Evolutionary conservation across 2,329 filamentous ascomycete species (phyloP).

Genomic region (Colletotrichum sp.): DNA sequence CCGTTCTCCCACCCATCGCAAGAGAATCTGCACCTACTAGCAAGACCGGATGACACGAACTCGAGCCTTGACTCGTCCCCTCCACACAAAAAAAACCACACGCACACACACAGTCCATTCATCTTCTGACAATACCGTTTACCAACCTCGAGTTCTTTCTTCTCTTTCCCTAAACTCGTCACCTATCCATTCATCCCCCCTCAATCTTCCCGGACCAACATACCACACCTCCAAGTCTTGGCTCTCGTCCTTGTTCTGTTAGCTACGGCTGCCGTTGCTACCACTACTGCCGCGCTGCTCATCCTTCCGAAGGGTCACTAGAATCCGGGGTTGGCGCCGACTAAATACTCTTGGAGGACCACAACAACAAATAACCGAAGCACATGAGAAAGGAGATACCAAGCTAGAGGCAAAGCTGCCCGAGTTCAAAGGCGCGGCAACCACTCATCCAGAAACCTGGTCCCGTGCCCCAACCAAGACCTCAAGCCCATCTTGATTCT

Average conservation of each 20-base stretch:
- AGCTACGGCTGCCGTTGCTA: background rate
- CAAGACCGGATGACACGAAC: conserved; percentile 1
- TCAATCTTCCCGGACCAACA: background rate
- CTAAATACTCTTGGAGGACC: background rate
- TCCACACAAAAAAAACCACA: background rate
- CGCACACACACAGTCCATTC: background rate
- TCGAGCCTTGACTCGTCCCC: background rate
- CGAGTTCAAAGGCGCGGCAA: background rate
- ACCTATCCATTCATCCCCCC: background rate
- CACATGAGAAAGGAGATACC: background rate
- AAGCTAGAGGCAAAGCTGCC: background rate
- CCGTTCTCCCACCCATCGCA: background rate
- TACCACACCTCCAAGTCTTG: background rate
- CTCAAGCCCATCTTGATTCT: background rate
- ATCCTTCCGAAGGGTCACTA: background rate
- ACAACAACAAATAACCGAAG: background rate
- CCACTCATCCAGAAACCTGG: background rate
- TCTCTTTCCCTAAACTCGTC: background rate
- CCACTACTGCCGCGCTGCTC: background rate
- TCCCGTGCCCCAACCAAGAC: background rate
- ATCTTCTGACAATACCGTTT: background rate
- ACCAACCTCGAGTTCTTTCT: background rate
- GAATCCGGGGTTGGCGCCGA: conserved; percentile 19
- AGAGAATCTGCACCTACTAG: background rate
- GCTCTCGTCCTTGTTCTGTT: background rate